phyloP scores from a whole-genome alignment of 495 filamentous ascomycete genomes.

The Podospora appendiculata region DNA sequence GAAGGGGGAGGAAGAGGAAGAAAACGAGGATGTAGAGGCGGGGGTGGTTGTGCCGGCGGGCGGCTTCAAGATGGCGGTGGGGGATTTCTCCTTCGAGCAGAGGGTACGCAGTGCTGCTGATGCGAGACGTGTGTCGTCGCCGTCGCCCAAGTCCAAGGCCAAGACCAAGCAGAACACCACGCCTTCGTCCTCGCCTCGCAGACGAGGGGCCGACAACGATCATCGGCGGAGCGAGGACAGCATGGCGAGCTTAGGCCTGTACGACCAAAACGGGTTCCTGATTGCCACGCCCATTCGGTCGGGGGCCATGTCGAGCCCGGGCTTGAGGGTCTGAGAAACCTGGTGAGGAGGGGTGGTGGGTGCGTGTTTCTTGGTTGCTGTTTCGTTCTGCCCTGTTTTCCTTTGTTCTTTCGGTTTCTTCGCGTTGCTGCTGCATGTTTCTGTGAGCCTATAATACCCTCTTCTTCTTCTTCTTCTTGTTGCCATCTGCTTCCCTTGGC shows the following conservation, averaged over 20 bases:
- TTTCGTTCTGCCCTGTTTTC: too few species aligned
- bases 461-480: too few species aligned
- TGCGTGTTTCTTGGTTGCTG: too few species aligned
- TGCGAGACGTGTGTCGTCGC: not conserved
- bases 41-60: too few species aligned
- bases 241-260: conserved; percentile 7
- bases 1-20: not conserved
- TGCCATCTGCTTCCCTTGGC: too few species aligned
- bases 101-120: not conserved
- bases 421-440: too few species aligned
- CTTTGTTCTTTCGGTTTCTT: too few species aligned
- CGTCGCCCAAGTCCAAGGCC: too few species aligned
- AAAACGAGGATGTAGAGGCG: not conserved
- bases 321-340: not conserved
- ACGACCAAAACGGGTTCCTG: conserved; percentile 16
- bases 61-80: conserved; percentile 2
- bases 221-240: conserved; percentile 8
- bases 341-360: too few species aligned
- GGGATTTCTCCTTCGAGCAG: conserved; percentile 4
- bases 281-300: conserved; percentile 1
- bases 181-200: not conserved
- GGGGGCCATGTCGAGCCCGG: not conserved
- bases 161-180: not conserved
- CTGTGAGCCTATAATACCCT: too few species aligned
- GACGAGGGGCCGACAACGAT: not conserved